A percentile compares a stretch with the other conserved stretches of the same genome.
phyloP scores from a whole-genome alignment of 2,329 filamentous ascomycete genomes.

The Rugonectria rugulosa region DNA sequence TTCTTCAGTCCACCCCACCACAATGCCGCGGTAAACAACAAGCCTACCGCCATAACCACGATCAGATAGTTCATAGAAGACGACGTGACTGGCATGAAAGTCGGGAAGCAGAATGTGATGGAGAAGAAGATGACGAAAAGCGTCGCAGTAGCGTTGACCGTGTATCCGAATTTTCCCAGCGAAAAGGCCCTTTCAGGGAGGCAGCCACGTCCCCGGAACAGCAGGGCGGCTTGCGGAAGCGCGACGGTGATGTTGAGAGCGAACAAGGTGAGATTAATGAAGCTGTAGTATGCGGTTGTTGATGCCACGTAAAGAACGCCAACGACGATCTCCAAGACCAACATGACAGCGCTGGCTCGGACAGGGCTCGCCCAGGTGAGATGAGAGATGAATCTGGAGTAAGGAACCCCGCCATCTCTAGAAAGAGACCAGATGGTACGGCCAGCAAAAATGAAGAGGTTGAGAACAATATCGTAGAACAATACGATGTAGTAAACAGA shows the following conservation, averaged over 20 bases:
- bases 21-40: conserved; percentile 24
- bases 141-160: conserved; percentile 29
- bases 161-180: conserved; percentile 33
- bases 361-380: conserved; percentile 34
- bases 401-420: conserved; percentile 35
- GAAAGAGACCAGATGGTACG: conserved; percentile 38
- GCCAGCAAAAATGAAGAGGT: conserved; percentile 36
- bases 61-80: conserved; percentile 38
- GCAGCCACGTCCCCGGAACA: conserved; percentile 32
- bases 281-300: conserved; percentile 35
- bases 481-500: conserved; percentile 36
- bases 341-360: conserved; percentile 36
- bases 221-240: conserved; percentile 31
- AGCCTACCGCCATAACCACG: conserved; percentile 34
- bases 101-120: conserved; percentile 35
- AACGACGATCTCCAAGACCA: conserved; percentile 36
- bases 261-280: conserved; percentile 35
- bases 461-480: conserved; percentile 39
- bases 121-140: conserved; percentile 35
- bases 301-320: conserved; percentile 36
- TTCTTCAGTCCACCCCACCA: conserved; percentile 32
- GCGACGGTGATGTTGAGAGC: conserved; percentile 37
- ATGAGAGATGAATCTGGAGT: conserved; percentile 30
- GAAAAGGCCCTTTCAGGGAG: conserved; percentile 37
- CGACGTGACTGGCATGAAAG: conserved; percentile 25